Conservation (phyloP, 2,329 filamentous ascomycete genomes). For the Aureobasidium vineae region DNA sequence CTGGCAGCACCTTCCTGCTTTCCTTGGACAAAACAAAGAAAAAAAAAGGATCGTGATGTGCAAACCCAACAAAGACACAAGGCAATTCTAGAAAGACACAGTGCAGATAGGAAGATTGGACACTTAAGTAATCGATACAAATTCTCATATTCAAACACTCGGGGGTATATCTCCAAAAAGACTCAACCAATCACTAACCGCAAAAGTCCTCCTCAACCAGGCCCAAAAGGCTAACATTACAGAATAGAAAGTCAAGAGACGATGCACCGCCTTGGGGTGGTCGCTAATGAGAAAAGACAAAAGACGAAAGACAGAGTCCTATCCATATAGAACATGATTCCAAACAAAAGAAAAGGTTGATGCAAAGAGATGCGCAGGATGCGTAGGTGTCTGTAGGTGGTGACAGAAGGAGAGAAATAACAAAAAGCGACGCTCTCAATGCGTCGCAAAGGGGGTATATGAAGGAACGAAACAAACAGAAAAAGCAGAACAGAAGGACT, state of each 20-base stretch:
- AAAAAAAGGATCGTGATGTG: not conserved
- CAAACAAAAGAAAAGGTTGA: constrained; percentile 1
- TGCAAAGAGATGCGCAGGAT: constrained; percentile 8
- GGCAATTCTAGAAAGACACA: not conserved
- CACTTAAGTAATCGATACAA: not conserved
- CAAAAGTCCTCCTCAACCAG: not conserved
- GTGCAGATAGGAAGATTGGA: not conserved
- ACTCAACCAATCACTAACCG: not conserved
- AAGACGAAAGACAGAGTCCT: not conserved
- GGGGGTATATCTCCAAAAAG: not conserved
- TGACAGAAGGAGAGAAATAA: not conserved
- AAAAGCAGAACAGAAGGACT: not conserved
- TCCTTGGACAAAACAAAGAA: too few relatives aligned
- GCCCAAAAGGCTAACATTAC: not conserved
- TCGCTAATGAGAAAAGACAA: not conserved
- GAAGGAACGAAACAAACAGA: not conserved
- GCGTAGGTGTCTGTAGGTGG: constrained; percentile 8
- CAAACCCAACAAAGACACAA: not conserved
- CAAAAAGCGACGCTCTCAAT: not conserved
- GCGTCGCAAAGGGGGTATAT: constrained; percentile 14
- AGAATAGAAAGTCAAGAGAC: not conserved
- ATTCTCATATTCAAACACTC: not conserved
- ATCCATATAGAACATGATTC: constrained; percentile 1
- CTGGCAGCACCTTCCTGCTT: too few relatives aligned
- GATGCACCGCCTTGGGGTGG: not conserved